Percentiles rank a stretch among this genome's conserved stretches.
Conservation (phyloP, 306 rosid genomes). For the Pyrus betulifolia region DNA sequence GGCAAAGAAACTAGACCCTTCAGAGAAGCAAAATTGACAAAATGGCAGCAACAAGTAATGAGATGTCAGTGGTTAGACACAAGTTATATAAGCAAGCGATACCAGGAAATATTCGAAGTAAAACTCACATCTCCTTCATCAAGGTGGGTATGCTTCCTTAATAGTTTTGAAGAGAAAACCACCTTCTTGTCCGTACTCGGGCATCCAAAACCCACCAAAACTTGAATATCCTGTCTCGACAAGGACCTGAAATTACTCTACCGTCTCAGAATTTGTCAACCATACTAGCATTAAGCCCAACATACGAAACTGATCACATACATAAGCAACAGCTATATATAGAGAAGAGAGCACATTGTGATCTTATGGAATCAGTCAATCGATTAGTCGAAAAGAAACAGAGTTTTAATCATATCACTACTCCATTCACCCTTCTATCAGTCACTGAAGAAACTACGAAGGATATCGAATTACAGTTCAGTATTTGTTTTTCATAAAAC, state of each 20-base stretch:
- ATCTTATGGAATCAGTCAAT: not conserved
- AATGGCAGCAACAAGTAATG: not conserved
- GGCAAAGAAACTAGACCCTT: not conserved
- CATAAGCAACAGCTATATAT: slow-evolving; percentile 1
- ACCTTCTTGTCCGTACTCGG: slow-evolving; percentile 76
- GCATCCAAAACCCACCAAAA: slow-evolving; percentile 92
- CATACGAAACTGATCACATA: slow-evolving; percentile 6
- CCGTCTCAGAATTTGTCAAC: slow-evolving; percentile 23
- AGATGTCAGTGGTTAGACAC: not conserved
- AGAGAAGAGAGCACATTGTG: not conserved
- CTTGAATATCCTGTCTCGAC: slow-evolving; percentile 75
- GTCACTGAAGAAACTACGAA: not conserved
- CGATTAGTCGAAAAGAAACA: not conserved
- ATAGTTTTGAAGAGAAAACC: slow-evolving; percentile 82
- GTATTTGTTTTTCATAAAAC: not conserved
- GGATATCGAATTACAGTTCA: not conserved
- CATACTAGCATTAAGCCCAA: not conserved
- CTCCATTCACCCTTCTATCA: not conserved
- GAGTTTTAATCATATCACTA: not conserved
- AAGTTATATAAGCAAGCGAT: not conserved
- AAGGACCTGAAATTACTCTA: slow-evolving; percentile 66
- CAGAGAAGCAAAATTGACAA: not conserved
- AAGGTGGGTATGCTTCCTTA: slow-evolving; percentile 77
- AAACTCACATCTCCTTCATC: slow-evolving; percentile 97
- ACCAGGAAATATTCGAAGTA: not conserved